Conservation (phyloP, 768 basidiomycete species). For the Sarcodon sp. region DNA sequence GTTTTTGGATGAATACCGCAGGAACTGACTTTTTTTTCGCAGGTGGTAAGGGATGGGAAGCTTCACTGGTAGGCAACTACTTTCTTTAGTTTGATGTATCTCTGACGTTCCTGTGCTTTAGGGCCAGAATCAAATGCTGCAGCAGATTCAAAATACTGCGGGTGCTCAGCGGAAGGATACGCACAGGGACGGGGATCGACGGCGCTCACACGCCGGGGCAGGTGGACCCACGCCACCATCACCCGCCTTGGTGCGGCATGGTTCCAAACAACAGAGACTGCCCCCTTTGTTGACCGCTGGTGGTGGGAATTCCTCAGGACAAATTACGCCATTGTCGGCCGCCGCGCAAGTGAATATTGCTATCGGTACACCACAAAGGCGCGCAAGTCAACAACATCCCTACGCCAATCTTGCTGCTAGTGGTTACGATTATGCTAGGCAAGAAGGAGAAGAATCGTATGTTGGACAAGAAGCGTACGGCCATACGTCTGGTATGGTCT, state of each 20-base stretch:
- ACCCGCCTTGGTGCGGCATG: conserved; percentile 66
- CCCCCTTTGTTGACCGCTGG: conserved; percentile 48
- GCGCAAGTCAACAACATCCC: conserved; percentile 41
- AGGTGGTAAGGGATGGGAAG: conserved; percentile 95
- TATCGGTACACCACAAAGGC: conserved; percentile 39
- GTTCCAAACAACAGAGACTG: conserved; percentile 54
- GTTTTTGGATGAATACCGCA: neutral
- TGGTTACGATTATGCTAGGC: conserved; percentile 27
- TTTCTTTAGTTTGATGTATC: neutral
- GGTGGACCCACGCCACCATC: conserved; percentile 55
- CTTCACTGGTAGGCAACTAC: conserved; percentile 43
- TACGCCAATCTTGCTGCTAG: conserved; percentile 39
- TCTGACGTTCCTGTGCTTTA: conserved; percentile 11
- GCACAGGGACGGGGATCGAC: conserved; percentile 49
- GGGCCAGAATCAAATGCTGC: conserved; percentile 53
- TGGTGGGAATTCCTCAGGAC: conserved; percentile 22
- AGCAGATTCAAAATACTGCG: conserved; percentile 49
- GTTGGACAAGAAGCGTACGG: conserved; percentile 47
- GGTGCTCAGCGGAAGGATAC: conserved; percentile 32
- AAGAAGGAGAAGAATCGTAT: conserved; percentile 41
- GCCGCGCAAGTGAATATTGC: conserved; percentile 69
- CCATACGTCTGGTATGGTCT: conserved; percentile 75
- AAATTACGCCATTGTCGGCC: conserved; percentile 57
- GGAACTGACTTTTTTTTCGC: conserved; percentile 2
- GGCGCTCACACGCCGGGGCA: conserved; percentile 47